phyloP scores from a whole-genome alignment of 1,284 basidiomycete genomes.

The Kwoniella shivajii region DNA sequence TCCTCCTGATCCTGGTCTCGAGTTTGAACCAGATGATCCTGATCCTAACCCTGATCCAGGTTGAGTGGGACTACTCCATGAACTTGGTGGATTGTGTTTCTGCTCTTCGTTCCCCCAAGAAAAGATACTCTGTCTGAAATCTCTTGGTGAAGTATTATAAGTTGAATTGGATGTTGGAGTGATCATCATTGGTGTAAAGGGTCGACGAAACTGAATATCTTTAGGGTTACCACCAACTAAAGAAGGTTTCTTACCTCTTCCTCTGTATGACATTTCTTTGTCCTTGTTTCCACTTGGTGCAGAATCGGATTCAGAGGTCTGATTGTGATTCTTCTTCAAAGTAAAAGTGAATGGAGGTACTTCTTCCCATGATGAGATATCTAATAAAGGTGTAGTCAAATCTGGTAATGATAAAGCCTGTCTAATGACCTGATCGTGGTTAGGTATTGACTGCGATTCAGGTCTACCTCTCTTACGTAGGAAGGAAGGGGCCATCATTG shows the following conservation, averaged over 20 bases:
- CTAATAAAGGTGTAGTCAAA: slow-evolving; percentile 41
- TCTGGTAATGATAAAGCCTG: slow-evolving; percentile 44
- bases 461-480: slow-evolving; percentile 13
- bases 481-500: slow-evolving; percentile 15
- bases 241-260: slow-evolving; percentile 6
- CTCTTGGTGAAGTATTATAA: no score
- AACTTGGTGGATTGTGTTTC: no score
- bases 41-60: no score
- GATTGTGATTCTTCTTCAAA: background rate
- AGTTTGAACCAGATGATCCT: no score
- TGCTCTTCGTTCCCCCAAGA: no score
- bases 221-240: slow-evolving; percentile 1
- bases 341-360: slow-evolving; percentile 20
- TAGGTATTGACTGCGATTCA: background rate
- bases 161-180: background rate
- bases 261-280: background rate
- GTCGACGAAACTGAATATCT: slow-evolving; percentile 39
- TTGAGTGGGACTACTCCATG: no score
- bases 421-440: slow-evolving; percentile 13
- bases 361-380: slow-evolving; percentile 36
- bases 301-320: background rate
- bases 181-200: slow-evolving; percentile 36
- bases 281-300: background rate
- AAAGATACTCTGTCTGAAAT: no score
- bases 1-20: no score